Conservation (phyloP, 208 protist species). For the Crithidia mellificae region DNA sequence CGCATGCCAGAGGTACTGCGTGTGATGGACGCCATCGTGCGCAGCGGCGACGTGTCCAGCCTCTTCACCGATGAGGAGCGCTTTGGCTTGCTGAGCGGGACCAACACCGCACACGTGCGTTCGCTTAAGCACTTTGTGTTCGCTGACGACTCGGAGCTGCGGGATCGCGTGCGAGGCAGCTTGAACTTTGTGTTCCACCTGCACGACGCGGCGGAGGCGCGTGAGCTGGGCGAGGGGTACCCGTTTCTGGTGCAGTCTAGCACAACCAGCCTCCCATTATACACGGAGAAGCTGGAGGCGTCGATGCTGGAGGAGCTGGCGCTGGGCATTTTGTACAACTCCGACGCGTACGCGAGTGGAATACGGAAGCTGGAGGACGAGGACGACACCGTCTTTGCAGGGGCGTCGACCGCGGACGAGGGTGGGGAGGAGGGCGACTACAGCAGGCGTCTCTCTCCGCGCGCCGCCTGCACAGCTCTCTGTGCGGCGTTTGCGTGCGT, state of each 20-base stretch:
- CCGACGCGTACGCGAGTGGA: conserved; percentile 16
- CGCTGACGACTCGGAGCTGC: conserved; percentile 53
- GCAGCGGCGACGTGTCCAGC: conserved; percentile 62
- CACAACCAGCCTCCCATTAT: conserved; percentile 38
- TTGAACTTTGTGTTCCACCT: conserved; percentile 68
- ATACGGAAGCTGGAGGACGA: conserved; percentile 23
- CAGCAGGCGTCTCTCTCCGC: conserved; percentile 15
- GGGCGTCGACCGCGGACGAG: background rate
- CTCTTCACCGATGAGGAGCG: conserved; percentile 75
- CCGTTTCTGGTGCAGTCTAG: conserved; percentile 38
- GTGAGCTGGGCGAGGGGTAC: conserved; percentile 36
- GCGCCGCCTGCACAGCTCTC: conserved; percentile 21
- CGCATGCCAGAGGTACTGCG: conserved; percentile 44
- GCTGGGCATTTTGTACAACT: conserved; percentile 29
- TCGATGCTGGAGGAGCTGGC: conserved; percentile 49
- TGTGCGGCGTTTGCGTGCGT: conserved; percentile 26
- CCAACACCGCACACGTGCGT: conserved; percentile 19
- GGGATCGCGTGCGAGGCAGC: conserved; percentile 53
- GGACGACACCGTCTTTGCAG: background rate
- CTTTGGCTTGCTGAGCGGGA: conserved; percentile 42
- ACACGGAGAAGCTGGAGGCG: conserved; percentile 22
- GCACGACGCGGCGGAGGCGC: conserved; percentile 35
- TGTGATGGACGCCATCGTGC: conserved; percentile 58
- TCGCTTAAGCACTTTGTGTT: conserved; percentile 39
- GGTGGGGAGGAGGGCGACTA: conserved; percentile 10